A percentile compares a stretch with the other conserved stretches of the same genome.
Evolutionary conservation across 257 asterid genomes (phyloP).

Genomic region (Solanum pimpinellifolium): DNA sequence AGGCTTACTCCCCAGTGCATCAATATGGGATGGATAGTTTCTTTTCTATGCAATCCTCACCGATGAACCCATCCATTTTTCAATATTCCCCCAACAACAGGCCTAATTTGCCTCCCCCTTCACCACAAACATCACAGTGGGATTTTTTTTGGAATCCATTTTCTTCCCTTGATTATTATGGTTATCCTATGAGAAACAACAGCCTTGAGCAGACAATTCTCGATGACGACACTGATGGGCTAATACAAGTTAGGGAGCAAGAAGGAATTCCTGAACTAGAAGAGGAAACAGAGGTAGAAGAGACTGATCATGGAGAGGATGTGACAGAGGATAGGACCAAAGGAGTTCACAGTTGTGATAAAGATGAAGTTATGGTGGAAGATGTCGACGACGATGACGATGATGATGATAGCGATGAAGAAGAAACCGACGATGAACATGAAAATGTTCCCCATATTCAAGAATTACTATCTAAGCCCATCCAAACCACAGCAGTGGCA

Average conservation of each 20-base stretch:
- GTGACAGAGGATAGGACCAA: constrained; percentile 25
- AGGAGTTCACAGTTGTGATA: constrained; percentile 12
- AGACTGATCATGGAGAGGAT: constrained; percentile 23
- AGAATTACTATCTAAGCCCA: constrained; percentile 21
- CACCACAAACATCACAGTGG: constrained; percentile 85
- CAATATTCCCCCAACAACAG: constrained; percentile 53
- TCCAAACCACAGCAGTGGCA: constrained; percentile 38
- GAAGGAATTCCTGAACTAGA: constrained; percentile 91
- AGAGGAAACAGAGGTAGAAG: constrained; percentile 87
- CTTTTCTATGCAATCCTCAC: constrained; percentile 54
- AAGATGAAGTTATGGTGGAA: constrained; percentile 65
- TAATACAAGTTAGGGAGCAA: constrained; percentile 67
- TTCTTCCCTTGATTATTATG: constrained; percentile 75
- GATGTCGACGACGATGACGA: constrained; percentile 29
- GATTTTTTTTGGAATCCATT: constrained; percentile 98
- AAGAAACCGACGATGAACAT: constrained; percentile 27
- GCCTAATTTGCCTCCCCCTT: constrained; percentile 48
- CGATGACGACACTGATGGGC: constrained; percentile 58
- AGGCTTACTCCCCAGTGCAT: constrained; percentile 56
- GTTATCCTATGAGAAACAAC: constrained; percentile 47
- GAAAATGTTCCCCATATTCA: constrained; percentile 27
- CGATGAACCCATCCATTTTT: constrained; percentile 41
- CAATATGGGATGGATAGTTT: constrained; percentile 64
- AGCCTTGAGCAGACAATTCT: constrained; percentile 34
- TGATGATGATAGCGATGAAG: background rate